Base-by-base conservation (phyloP, 2,329 filamentous ascomycete species). In the Claviceps monticola region DNA sequence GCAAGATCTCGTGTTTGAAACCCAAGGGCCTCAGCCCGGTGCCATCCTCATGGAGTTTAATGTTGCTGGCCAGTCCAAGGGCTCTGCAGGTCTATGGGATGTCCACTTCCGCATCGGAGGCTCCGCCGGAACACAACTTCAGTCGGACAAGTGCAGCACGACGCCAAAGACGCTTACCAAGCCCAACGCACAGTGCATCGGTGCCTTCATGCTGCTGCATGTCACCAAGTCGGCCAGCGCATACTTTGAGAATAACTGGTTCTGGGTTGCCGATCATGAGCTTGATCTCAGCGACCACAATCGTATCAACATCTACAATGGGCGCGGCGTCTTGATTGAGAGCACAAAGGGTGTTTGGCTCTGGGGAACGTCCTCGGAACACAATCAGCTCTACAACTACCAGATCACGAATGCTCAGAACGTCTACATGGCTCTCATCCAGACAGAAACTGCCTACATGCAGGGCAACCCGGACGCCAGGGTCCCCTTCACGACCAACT, bases 31-130 rank as follows among this genome's bases (percentile, higher is more conserved):
- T 3, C 84, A 88, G 56, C 85, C 89, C 0, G 91, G 91, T 57
- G 91, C 89, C 17, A 88, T 95, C 62, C 78, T 96, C 64, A 82
- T 96, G 71, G 79, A 96, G 66, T 96, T 88, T 86, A 96, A 96
- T 69, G 73, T 95, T 43, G 80, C 80, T 44, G 83, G 81, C 38
- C 65, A 76, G 58, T 74, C 68, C 51, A 76, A 83, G 53, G 88
- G 88, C 46, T 78, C 81, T 1, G 83, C 82, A 19, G 91, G 82
- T 56, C 82, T 96, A 69, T 98, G 90, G 87, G 93, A 98, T 62
- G 83, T 90, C n/a, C 93, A 98, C 73, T 84, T 93, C 71, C 88
- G 93, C 62, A 80, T 98, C 60, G 91, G 89, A 60, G 93, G 93
- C 44, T 83, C 84, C 51, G 83, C 86, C 4, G 91, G 91, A 54